Base-by-base conservation (phyloP, 2,329 filamentous ascomycete genomes). In the Penicillium hesseltinei region DNA sequence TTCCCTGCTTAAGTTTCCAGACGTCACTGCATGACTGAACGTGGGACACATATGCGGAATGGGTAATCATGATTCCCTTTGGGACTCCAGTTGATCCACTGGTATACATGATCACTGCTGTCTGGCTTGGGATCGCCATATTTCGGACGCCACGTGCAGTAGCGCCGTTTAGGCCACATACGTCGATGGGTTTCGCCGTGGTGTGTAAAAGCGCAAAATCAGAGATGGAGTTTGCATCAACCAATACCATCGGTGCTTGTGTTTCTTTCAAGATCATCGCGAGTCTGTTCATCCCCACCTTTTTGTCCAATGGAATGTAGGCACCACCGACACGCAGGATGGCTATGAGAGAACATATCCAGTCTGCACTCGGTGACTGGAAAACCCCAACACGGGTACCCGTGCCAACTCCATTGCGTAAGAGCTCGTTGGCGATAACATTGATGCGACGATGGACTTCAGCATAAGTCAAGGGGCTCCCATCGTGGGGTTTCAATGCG, bases 371-470 rank as follows among this genome's bases (percentile, higher is more conserved):
- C 0, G 80, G 69, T 4, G 77, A 50, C 38, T 76, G 73, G 48
- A 79, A 75, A 2, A 82, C 76, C 0, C 63, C 73, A 2, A 83
- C 71, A 0, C 54, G 51, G 10, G 64, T 65, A 0, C 67, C 71
- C 1, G 25, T 5, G 1, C 53, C 50, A 5, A 66, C 54, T 1
- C 61, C 66, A 1, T 36, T 50, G 2, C 27, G 56, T 5, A 56
- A 6, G 5, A 80, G 57, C 1, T 67, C 61, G 6, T 58, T 60
- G 13, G 73, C 67, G 40, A 81, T 78, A 6, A 57, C 56, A 9
- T 77, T 54, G 11, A 75, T 67, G 2, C 72, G 72, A 7, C 59
- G 17, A 11, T 55, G 61, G 64, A 81, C 66, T 3, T 71, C 57
- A 4, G 21, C n/a, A 54, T 80, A 80, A 0, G 76, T 78, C 38